Conservation (phyloP, 75 land plant species). For the Pinus taeda region DNA sequence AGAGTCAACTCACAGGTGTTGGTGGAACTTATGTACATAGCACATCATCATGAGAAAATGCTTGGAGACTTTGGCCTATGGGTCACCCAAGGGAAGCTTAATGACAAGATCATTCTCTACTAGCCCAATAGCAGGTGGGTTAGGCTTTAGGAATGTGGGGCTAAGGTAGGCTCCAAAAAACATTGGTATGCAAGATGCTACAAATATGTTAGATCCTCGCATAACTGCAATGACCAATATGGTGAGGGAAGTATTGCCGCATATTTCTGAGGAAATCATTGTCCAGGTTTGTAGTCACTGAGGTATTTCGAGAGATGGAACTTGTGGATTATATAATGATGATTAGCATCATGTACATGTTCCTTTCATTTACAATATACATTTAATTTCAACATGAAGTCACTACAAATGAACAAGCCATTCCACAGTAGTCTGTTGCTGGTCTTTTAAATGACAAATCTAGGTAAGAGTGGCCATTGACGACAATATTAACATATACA, state of each 20-base stretch:
- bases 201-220: constrained; percentile 17
- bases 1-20: constrained; percentile 83
- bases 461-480: no score
- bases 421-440: no score
- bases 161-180: constrained; percentile 30
- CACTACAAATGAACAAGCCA: no score
- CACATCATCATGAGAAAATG: constrained; percentile 35
- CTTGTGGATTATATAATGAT: no score
- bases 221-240: constrained; percentile 75
- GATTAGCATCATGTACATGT: no score
- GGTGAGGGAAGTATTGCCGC: constrained; percentile 90
- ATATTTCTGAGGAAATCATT: constrained; percentile 82
- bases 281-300: constrained; percentile 58
- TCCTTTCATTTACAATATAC: no score
- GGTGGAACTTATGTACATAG: constrained; percentile 51
- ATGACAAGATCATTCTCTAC: constrained; percentile 34
- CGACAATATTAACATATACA: no score
- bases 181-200: constrained; percentile 4
- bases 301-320: no score
- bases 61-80: constrained; percentile 68
- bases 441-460: no score
- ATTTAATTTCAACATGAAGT: no score
- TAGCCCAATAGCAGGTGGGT: constrained; percentile 23
- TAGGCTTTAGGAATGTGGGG: constrained; percentile 31
- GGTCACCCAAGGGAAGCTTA: constrained; percentile 7